A percentile compares a stretch with the other conserved stretches of the same genome.
phyloP scores from a whole-genome alignment of 2,329 filamentous ascomycete genomes.

The Colletotrichum sp. region DNA sequence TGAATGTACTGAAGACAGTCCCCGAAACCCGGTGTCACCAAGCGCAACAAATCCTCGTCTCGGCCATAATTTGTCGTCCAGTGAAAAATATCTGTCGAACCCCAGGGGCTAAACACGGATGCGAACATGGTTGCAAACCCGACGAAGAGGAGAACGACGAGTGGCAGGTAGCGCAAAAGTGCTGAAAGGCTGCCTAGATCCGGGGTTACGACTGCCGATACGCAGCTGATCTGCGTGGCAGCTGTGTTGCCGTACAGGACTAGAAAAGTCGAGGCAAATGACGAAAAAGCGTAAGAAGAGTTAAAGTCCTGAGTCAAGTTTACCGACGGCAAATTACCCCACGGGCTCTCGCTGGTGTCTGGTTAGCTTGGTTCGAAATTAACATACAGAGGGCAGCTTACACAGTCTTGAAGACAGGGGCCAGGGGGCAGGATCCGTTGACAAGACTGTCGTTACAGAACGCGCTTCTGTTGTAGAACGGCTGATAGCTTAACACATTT shows the following conservation, averaged over 20 bases:
- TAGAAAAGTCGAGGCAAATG: constrained; percentile 74
- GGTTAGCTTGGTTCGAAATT: not conserved
- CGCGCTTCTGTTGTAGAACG: constrained; percentile 57
- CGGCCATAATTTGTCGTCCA: constrained; percentile 99
- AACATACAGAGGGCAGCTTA: constrained; percentile 24
- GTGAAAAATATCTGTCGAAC: constrained; percentile 84
- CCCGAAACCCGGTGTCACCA: constrained; percentile 95
- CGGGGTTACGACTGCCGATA: constrained; percentile 83
- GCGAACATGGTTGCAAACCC: constrained; percentile 84
- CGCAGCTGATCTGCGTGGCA: constrained; percentile 73
- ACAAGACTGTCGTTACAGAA: constrained; percentile 70
- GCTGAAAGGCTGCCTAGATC: constrained; percentile 74
- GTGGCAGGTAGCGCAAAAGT: constrained; percentile 76
- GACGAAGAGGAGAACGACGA: constrained; percentile 78
- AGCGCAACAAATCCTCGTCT: constrained; percentile 86
- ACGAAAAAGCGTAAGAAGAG: constrained; percentile 86
- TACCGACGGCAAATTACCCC: constrained; percentile 69
- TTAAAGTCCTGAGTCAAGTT: constrained; percentile 74
- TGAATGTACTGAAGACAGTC: constrained; percentile 98
- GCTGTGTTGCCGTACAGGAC: constrained; percentile 75
- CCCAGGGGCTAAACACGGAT: constrained; percentile 92
- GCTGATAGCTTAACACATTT: constrained; percentile 78
- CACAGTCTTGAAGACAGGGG: constrained; percentile 67
- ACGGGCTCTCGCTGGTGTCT: constrained; percentile 11
- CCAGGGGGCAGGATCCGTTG: constrained; percentile 75